Conservation (phyloP, 352 stramenopile genomes). For the Phytophthora pseudosyringae region DNA sequence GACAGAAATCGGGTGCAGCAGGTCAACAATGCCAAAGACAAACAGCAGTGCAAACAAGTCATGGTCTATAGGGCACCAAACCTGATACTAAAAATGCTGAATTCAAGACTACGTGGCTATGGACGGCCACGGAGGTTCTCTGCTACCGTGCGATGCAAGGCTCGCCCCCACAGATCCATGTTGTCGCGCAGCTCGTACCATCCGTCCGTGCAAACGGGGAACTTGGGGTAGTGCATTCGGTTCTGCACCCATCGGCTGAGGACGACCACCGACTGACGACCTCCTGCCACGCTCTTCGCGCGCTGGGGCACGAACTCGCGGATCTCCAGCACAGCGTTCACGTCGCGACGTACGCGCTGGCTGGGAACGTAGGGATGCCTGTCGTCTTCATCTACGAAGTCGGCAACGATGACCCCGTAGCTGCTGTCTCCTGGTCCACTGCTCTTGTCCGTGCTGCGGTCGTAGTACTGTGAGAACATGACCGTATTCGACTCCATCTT, state of each 20-base stretch:
- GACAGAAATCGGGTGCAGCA: slow-evolving; percentile 5
- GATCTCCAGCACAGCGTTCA: slow-evolving; percentile 38
- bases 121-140: slow-evolving; percentile 22
- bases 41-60: background rate
- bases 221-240: slow-evolving; percentile 41
- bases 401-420: slow-evolving; percentile 37
- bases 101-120: background rate
- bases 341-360: slow-evolving; percentile 35
- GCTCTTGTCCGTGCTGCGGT: slow-evolving; percentile 15
- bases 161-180: slow-evolving; percentile 41
- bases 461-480: slow-evolving; percentile 47
- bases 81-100: background rate
- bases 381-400: slow-evolving; percentile 48
- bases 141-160: slow-evolving; percentile 29
- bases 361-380: slow-evolving; percentile 36
- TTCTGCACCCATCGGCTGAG: slow-evolving; percentile 40
- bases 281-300: slow-evolving; percentile 8
- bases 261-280: slow-evolving; percentile 37
- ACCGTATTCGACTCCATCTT: slow-evolving; percentile 54
- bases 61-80: background rate
- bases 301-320: slow-evolving; percentile 23
- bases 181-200: slow-evolving; percentile 41
- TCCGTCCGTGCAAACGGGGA: slow-evolving; percentile 29
- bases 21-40: background rate
- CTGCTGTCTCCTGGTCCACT: slow-evolving; percentile 14